Evolutionary conservation across 345 rosid genomes (phyloP).

Genomic region (Arabis hirsuta): DNA sequence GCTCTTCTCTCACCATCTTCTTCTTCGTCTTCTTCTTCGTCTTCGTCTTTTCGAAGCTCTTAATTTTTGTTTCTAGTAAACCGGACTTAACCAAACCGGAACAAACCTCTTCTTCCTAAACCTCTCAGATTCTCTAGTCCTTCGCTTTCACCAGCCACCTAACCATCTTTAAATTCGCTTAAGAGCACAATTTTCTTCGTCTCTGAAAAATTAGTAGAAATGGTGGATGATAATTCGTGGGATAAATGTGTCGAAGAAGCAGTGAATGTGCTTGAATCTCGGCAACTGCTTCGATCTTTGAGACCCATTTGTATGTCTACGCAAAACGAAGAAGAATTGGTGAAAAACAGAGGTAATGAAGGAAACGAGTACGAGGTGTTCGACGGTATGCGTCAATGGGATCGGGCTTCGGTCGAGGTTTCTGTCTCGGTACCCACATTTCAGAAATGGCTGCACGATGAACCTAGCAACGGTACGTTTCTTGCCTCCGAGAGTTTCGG

Average conservation of each 20-base stretch:
- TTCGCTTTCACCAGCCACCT: not conserved
- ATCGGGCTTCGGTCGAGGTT: slow-evolving; percentile 74
- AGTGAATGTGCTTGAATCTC: slow-evolving; percentile 63
- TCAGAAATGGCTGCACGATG: slow-evolving; percentile 77
- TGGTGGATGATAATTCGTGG: slow-evolving; percentile 59
- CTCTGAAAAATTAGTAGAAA: not conserved
- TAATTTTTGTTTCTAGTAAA: slow-evolving; percentile 1
- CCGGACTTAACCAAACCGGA: slow-evolving; percentile 30
- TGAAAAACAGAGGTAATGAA: not conserved
- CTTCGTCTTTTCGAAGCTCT: not conserved
- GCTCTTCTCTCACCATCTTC: slow-evolving; percentile 6
- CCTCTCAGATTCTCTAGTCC: slow-evolving; percentile 1
- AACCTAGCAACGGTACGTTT: slow-evolving; percentile 72
- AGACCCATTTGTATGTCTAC: slow-evolving; percentile 68
- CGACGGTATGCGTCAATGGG: slow-evolving; percentile 77
- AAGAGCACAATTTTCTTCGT: not conserved
- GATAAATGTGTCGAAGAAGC: slow-evolving; percentile 74
- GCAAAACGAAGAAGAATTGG: slow-evolving; percentile 15
- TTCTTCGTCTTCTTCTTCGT: not conserved
- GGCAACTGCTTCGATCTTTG: slow-evolving; percentile 73
- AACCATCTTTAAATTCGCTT: not conserved
- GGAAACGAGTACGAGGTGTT: slow-evolving; percentile 64
- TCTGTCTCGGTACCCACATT: slow-evolving; percentile 66
- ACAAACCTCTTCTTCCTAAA: not conserved
- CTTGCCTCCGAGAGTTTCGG: slow-evolving; percentile 36